These are phyloP conservation scores for Pigoraptor vietnamica DNA, from an alignment of 78 protist species.

Conservation along the genomic window DNA sequence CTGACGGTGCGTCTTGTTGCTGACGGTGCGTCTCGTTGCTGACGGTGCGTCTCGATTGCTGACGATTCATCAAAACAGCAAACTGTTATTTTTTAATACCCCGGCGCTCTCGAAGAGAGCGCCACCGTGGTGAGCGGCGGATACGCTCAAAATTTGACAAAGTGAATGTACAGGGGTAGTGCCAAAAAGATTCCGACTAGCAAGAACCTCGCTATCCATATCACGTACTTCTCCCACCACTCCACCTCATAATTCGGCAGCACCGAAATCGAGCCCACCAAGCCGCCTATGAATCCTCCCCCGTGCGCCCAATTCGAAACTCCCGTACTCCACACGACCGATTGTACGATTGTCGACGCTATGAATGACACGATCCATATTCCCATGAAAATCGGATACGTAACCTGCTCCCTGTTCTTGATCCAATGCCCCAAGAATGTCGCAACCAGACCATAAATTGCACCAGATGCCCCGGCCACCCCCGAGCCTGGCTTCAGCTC, in stretches of 20 bases:
- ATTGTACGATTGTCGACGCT: background rate
- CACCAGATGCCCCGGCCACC: background rate
- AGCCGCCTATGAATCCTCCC: background rate
- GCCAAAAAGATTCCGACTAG: background rate
- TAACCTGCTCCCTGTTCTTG: background rate
- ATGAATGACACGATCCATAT: background rate
- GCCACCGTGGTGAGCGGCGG: background rate
- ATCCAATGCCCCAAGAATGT: background rate
- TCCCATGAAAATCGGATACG: background rate
- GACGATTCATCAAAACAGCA: too few species aligned
- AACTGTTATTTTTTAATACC: too few species aligned
- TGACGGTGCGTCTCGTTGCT: too few species aligned
- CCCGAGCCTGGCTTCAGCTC: background rate
- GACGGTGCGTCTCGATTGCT: too few species aligned
- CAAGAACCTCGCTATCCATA: background rate
- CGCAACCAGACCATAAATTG: background rate
- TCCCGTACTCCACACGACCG: background rate
- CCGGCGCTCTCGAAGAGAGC: too few species aligned
- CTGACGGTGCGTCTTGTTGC: too few species aligned
- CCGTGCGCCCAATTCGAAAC: background rate
- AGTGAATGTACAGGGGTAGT: background rate
- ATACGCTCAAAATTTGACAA: background rate
- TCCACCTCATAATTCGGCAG: background rate
- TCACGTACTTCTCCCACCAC: background rate
- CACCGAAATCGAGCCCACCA: background rate